phyloP scores from a whole-genome alignment of 2,329 filamentous ascomycete genomes.

The Gremmenia infestans region DNA sequence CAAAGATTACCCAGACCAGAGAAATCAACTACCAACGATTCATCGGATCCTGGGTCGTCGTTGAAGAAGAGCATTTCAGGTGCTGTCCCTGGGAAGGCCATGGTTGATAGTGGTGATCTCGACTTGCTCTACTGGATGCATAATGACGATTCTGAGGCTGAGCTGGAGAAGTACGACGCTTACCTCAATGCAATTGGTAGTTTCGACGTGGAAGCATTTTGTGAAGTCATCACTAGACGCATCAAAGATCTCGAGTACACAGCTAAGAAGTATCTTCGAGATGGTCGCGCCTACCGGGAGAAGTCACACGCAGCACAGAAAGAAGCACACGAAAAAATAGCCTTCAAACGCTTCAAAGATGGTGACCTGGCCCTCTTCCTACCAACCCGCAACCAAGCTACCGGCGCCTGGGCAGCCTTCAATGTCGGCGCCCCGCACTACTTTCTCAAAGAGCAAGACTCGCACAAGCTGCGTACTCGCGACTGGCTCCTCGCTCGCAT shows the following conservation, averaged over 20 bases:
- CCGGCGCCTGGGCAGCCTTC: constrained; percentile 95
- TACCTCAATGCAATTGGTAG: constrained; percentile 69
- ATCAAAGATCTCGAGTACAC: constrained; percentile 92
- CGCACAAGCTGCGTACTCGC: constrained; percentile 73
- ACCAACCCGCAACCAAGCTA: constrained; percentile 89
- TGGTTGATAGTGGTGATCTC: constrained; percentile 60
- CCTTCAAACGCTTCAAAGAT: constrained; percentile 92
- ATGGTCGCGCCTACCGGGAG: constrained; percentile 81
- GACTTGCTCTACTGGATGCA: constrained; percentile 80
- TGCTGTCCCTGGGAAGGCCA: constrained; percentile 47
- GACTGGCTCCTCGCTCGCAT: constrained; percentile 98
- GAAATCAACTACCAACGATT: constrained; percentile 53
- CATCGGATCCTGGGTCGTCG: constrained; percentile 50
- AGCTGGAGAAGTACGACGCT: constrained; percentile 67
- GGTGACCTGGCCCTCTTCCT: constrained; percentile 92
- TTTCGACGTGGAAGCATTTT: constrained; percentile 80
- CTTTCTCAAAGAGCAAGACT: constrained; percentile 89
- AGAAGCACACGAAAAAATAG: constrained; percentile 93
- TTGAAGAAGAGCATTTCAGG: constrained; percentile 47
- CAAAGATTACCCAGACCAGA: constrained; percentile 64
- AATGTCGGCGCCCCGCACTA: constrained; percentile 97
- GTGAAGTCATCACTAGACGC: constrained; percentile 80
- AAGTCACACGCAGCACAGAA: constrained; percentile 75
- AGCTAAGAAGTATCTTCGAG: constrained; percentile 88
- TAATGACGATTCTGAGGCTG: constrained; percentile 57